These are phyloP conservation scores for Colletotrichum karsti DNA, from an alignment of 2,329 filamentous ascomycete genomes.

Conservation along the genomic window DNA sequence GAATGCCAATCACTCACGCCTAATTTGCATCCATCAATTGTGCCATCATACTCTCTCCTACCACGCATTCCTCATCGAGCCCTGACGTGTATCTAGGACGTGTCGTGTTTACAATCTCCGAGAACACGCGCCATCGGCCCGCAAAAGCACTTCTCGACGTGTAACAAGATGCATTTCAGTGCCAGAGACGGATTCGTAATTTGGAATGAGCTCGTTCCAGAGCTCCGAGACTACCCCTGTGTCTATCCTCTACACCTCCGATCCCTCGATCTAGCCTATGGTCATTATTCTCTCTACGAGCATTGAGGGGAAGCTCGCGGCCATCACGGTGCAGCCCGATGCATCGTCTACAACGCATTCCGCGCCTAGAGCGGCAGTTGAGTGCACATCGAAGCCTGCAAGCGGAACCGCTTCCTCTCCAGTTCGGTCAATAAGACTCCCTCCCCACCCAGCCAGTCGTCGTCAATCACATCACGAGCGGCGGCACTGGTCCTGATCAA, in stretches of 20 bases:
- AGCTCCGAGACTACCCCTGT: background rate
- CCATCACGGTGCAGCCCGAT: background rate
- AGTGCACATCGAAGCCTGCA: background rate
- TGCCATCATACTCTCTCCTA: slow-evolving; percentile 8
- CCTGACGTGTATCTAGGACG: background rate
- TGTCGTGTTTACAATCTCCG: slow-evolving; percentile 13
- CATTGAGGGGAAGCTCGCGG: background rate
- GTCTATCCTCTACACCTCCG: background rate
- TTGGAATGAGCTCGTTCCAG: slow-evolving; percentile 11
- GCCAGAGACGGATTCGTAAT: background rate
- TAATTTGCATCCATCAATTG: slow-evolving; percentile 20
- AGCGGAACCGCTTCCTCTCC: background rate
- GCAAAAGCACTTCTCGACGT: background rate
- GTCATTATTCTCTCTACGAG: background rate
- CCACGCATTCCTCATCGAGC: slow-evolving; percentile 6
- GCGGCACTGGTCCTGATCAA: slow-evolving; percentile 38
- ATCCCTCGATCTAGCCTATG: background rate
- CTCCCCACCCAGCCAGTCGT: too few relatives aligned
- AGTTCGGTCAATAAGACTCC: too few relatives aligned
- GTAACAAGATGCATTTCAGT: slow-evolving; percentile 7
- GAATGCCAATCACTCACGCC: slow-evolving; percentile 13
- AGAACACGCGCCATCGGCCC: background rate
- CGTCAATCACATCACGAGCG: background rate
- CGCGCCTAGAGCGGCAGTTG: background rate
- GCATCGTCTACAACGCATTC: background rate